Evolutionary conservation across 2,329 filamentous ascomycete genomes (phyloP), one percentile per base, ranked within the genome.

Genomic region (Helotiales sp.): DNA sequence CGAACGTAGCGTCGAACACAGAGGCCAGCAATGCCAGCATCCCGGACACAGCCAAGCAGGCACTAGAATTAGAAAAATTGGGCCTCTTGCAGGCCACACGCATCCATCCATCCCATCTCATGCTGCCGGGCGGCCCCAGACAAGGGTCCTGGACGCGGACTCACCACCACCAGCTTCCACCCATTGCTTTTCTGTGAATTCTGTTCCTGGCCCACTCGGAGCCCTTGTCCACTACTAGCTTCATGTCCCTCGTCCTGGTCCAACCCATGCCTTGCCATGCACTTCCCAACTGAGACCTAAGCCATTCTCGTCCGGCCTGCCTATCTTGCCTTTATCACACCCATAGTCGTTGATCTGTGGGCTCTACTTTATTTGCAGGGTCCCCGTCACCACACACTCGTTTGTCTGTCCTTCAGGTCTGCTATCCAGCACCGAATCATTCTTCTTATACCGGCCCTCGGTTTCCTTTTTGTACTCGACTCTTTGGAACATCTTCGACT

Each of bases 331-430:
- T 65, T 62, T 69, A 67, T 69, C 67, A 64, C 62, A 50, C 58
- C 62, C 60, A 59, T 58, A 40, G 55, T 65, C 63, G 64, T 67
- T 61, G 65, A 67, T 68, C 65, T 63, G 55, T 61, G 55, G 57
- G 64, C 60, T 65, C 60, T 71, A 71, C 67, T 70, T 71, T 69
- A 71, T 70, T 66, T 65, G 63, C 65, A 69, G 67, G 65, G 66
- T 66, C 68, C 69, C 69, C 68, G 48, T 67, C 68, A 67, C 65
- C 54, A 67, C 60, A 61, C 66, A 56, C 58, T 70, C 67, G 64
- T 66, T 69, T 66, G 63, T 55, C 60, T 55, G 54, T 63, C 61
- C 55, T 64, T 66, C 61, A 67, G 67, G 66, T 68, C 66, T 63
- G 57, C 48, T 56, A 56, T 63, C 61, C 54, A 61, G 59, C 66